Conservation (phyloP, 352 stramenopile species). For the Lagenidium giganteum region DNA sequence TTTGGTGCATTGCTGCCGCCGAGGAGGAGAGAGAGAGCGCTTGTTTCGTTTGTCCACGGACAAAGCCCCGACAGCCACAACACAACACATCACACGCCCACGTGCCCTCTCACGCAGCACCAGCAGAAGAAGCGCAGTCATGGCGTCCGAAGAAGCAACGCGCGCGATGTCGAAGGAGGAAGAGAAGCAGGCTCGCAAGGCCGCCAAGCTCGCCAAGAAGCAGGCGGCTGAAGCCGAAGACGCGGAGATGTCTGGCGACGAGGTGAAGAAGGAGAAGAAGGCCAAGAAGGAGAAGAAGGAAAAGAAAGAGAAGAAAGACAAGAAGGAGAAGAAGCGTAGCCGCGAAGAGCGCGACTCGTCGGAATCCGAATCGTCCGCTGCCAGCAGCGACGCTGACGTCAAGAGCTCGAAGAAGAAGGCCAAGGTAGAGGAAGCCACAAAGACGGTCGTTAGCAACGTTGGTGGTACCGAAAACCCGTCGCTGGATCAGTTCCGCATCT, state of each 20-base stretch:
- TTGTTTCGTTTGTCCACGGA: no score
- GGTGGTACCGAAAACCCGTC: slow-evolving; percentile 59
- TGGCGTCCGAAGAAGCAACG: slow-evolving; percentile 31
- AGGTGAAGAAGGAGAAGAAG: slow-evolving; percentile 59
- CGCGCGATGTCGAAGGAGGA: slow-evolving; percentile 45
- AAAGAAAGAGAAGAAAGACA: slow-evolving; percentile 65
- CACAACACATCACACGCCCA: no score
- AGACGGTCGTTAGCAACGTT: slow-evolving; percentile 16
- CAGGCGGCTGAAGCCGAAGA: slow-evolving; percentile 8
- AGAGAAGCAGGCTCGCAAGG: slow-evolving; percentile 51
- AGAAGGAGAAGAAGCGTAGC: slow-evolving; percentile 70
- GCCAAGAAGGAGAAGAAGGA: slow-evolving; percentile 55
- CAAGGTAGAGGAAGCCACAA: slow-evolving; percentile 27
- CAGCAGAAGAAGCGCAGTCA: slow-evolving; percentile 10
- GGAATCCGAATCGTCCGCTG: slow-evolving; percentile 28
- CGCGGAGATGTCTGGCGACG: slow-evolving; percentile 6
- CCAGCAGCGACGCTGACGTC: no score
- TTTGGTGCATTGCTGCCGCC: background rate
- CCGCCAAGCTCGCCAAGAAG: slow-evolving; percentile 47
- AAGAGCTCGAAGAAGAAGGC: slow-evolving; percentile 23
- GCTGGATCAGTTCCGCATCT: slow-evolving; percentile 70
- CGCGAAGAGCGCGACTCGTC: slow-evolving; percentile 46
- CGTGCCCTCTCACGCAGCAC: slow-evolving; percentile 5
- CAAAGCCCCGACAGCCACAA: slow-evolving; percentile 9
- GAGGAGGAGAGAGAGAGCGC: background rate